Base-by-base conservation (phyloP, 495 filamentous ascomycete species). In the Penicillium parvum region DNA sequence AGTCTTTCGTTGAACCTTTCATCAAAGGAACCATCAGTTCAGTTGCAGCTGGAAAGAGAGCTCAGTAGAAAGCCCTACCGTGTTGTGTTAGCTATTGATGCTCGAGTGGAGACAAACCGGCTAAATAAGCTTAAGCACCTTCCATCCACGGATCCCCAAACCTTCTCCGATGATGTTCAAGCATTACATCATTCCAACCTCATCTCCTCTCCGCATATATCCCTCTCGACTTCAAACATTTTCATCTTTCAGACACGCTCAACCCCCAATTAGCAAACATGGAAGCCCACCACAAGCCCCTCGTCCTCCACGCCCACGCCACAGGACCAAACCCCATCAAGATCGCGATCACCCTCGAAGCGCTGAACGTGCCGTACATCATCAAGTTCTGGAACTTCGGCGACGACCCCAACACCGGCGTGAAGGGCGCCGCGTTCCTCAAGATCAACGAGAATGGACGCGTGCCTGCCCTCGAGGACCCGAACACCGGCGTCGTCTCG, bases 391-490 rank as follows among this genome's bases (percentile, higher is more conserved):
- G 92, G 61, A 71, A 82, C 7, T 73, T 94, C 33, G 55, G 57
- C 44, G 84, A 73, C 54, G 7, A 64, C 46, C 62, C 61, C 1
- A 50, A 54, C 8, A 63, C 45, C 1, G 55, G 66, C 0, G 61
- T 88, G 84, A 64, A 95, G 79, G 63, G 74, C 74, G 25, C 59
- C 60, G 81, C 77, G 71, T 95, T 85, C 62, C 69, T 90, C 14
- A 74, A 75, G 11, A 88, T 95, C 62, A 95, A 92, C 60, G 88
- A 89, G 28, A 95, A 94, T 55, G 88, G 89, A 37, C 83, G 89
- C 17, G 89, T 94, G 35, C 89, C 90, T 2, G 86, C 88, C 0
- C 53, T 95, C 7, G 58, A 65, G 25, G 53, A 65, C 25, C 60
- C 71, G 11, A 74, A 73, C 44, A 74, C 68, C 1, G 63, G 64